Evolutionary conservation across 768 basidiomycete species (phyloP), one percentile per base, ranked within the genome.

Genomic region (Leccinum disarticulatum): DNA sequence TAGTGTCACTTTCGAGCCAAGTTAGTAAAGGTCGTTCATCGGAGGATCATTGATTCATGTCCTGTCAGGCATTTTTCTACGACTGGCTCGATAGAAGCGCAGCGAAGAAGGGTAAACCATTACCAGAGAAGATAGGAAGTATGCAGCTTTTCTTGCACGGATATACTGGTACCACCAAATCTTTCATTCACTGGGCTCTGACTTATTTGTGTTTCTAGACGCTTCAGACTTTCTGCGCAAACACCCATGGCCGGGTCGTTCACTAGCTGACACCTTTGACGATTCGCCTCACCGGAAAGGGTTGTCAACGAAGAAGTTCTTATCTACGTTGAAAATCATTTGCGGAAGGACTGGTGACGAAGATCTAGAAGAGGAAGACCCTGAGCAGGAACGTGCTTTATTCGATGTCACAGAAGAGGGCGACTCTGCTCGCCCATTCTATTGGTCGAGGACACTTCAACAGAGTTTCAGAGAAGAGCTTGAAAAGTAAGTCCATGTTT

Each of bases 61-160:
- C 35, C 13, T 14, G 14, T 31, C 22, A 93, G 85, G 90, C 92
- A 6, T 96, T 96, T 74, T 96, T 91, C 73, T 96, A 95, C 65
- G 91, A 93, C 67, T 95, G 92, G 92, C 76, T 93, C 30, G 93
- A 95, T 66, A 80, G 92, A 59, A 90, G 77, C 68, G 90, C 84
- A 4, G 82, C 82, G 10, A 94, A 92, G 76, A 93, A 94, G 66
- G 91, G 90, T 6, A 92, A 93, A 68, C 80, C 82, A 1, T 72
- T 95, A 19, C 91, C 91, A 25, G 91, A 90, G 60, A 96, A 96
- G 76, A 87, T 94, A 53, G 94, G 94, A 8, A 91, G 89, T 66
- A 87, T 94, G 85, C 94, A 96, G 68, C 87, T 85, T 56, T 95
- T 96, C 74, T 75, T 95, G 67, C 84, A 91, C 64, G 93, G 93